Evolutionary conservation across 1,284 basidiomycete species (phyloP), one percentile per base, ranked within the genome.

Genomic region (Rhodofomes roseus): DNA sequence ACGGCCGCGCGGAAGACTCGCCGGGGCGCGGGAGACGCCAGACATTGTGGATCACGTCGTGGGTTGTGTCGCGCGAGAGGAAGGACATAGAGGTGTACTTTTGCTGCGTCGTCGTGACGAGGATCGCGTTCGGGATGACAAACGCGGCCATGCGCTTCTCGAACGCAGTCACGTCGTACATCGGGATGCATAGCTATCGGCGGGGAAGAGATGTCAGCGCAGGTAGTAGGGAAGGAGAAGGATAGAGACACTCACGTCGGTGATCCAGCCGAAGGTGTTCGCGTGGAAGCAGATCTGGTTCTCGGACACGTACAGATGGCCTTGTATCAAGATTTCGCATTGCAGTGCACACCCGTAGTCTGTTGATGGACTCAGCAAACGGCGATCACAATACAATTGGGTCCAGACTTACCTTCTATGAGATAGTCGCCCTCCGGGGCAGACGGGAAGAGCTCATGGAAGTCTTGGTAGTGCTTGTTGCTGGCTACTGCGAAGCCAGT

Each of bases 131-230:
- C 14, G 97, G 96, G 63, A 99, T 99, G 60, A 99, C 94, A 65
- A 97, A 92, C 1, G 96, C 96, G 0, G 97, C 99, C 94, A 96
- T 99, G 68, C 90, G 93, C 81, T 98, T 98, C 73, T 99, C 96
- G 50, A 99, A 86, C 14, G 86, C 80, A 37, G 85, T 89, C 59
- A 99, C 90, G 66, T 98, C 95, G 69, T 89, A 86, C 65, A 98
- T 97, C 3, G 96, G 92, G 60, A 99, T 87, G 43, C 90, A 89
- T 62, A 98, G 81, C 94, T 96, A 74, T 16, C 40, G 25, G 20
- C 3, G 34, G 8, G 53, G 54, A 54, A 55, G 56, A 40, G 46
- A 50, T 53, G 60, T 60, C 59, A 59, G 58, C 39, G 55, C 29
- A 57, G 34, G 25, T 59, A 11, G 50, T n/a, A n/a, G 2, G 25